Evolutionary conservation across 1,284 basidiomycete genomes (phyloP).

Genomic region (Tilletia walkeri): DNA sequence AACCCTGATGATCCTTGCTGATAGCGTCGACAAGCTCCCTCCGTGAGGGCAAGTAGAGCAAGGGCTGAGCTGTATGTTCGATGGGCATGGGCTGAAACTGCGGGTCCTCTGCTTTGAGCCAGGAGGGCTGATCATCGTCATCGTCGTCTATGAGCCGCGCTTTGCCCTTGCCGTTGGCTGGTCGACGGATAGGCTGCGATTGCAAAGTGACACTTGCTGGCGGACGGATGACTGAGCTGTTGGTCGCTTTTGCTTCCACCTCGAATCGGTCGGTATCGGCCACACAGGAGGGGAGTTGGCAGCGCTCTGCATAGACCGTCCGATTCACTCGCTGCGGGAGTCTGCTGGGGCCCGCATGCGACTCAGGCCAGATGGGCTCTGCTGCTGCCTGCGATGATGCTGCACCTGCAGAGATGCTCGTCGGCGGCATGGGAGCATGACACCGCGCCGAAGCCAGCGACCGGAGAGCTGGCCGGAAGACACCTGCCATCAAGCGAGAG

Average conservation of each 20-base stretch:
- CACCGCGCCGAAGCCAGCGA: not conserved
- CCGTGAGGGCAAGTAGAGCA: not conserved
- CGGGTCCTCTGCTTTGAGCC: not conserved
- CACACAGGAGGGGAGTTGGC: not conserved
- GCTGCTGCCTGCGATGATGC: not conserved
- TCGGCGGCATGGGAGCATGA: not conserved
- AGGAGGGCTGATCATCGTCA: not conserved
- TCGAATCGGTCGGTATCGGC: not conserved
- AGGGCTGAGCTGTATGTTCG: not conserved
- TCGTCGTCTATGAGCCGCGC: not conserved
- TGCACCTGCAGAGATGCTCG: not conserved
- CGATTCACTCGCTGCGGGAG: not conserved
- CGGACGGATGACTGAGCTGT: not conserved
- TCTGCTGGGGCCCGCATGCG: not conserved
- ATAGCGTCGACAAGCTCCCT: not conserved
- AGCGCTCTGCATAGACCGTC: not conserved
- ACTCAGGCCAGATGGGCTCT: not conserved
- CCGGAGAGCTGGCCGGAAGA: not conserved
- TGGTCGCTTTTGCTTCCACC: not conserved
- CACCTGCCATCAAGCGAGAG: not conserved
- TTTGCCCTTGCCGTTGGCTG: not conserved
- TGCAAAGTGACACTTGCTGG: not conserved
- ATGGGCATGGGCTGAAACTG: constrained; percentile 1
- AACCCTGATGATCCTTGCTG: not conserved
- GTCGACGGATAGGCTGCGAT: too few species aligned